Evolutionary conservation across 2,329 filamentous ascomycete species (phyloP).

Genomic region (Aspergillus spinulosporus): DNA sequence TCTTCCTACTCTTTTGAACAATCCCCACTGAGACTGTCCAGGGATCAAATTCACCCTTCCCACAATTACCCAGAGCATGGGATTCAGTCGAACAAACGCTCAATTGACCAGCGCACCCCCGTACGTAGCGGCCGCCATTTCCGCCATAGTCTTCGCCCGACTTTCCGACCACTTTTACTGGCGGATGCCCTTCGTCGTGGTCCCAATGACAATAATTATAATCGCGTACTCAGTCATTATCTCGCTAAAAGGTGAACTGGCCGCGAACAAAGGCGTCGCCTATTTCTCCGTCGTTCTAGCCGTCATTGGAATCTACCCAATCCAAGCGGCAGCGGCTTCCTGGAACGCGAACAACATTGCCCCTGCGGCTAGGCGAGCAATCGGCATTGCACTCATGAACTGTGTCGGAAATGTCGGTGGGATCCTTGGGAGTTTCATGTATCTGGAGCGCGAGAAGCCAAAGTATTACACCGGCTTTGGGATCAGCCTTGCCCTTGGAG

Average conservation of each 20-base stretch:
- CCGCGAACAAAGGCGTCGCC: slow-evolving; percentile 23
- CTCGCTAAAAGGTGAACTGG: slow-evolving; percentile 23
- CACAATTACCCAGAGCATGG: slow-evolving; percentile 40
- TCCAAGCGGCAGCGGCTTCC: slow-evolving; percentile 27
- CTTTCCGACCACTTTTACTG: slow-evolving; percentile 28
- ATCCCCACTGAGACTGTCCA: slow-evolving; percentile 14
- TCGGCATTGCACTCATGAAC: slow-evolving; percentile 26
- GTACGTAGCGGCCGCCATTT: slow-evolving; percentile 29
- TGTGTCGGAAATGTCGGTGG: slow-evolving; percentile 27
- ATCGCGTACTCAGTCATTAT: slow-evolving; percentile 26
- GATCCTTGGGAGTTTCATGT: slow-evolving; percentile 29
- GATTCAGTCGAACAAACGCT: slow-evolving; percentile 37
- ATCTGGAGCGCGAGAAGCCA: slow-evolving; percentile 23
- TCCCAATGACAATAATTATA: slow-evolving; percentile 21
- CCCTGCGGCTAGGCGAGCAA: slow-evolving; percentile 24
- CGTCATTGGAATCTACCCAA: slow-evolving; percentile 29
- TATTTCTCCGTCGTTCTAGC: slow-evolving; percentile 29
- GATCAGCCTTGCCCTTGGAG: slow-evolving; percentile 23
- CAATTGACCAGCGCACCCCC: slow-evolving; percentile 33
- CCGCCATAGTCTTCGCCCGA: slow-evolving; percentile 24
- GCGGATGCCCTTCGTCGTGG: slow-evolving; percentile 28
- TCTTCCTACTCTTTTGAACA: background rate
- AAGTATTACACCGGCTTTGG: slow-evolving; percentile 28
- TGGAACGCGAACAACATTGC: slow-evolving; percentile 33
- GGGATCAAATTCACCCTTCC: slow-evolving; percentile 41